Percentiles rank a stretch among this genome's conserved stretches.
Conservation (phyloP, 2,329 filamentous ascomycete genomes). For the Colletotrichum karsti region DNA sequence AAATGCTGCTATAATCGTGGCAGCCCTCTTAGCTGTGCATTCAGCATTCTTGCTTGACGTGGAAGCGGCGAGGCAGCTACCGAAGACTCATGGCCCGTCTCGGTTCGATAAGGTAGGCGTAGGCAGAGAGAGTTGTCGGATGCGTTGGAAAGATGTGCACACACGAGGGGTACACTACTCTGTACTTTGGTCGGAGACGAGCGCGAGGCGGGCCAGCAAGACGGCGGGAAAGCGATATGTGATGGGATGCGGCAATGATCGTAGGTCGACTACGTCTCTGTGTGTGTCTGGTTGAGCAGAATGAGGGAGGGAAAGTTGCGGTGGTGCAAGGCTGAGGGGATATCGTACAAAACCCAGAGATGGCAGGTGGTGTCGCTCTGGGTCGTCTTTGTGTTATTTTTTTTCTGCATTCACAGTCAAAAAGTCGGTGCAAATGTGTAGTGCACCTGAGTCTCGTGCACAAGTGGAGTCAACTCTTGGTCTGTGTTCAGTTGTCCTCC, state of each 20-base stretch:
- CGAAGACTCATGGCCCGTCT: conserved; percentile 49
- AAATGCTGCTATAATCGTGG: conserved; percentile 53
- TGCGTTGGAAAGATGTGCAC: conserved; percentile 14
- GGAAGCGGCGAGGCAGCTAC: conserved; percentile 46
- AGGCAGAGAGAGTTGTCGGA: conserved; percentile 14
- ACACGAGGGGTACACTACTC: conserved; percentile 23
- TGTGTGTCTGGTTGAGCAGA: background rate
- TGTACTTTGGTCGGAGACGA: conserved; percentile 29
- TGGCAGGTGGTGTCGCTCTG: conserved; percentile 46
- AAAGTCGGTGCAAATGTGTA: conserved; percentile 45
- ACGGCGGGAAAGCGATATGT: background rate
- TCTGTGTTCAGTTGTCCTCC: background rate
- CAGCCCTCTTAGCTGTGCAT: conserved; percentile 48
- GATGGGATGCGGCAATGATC: background rate
- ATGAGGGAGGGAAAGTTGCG: background rate
- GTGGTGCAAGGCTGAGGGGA: conserved; percentile 30
- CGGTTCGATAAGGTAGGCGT: conserved; percentile 28
- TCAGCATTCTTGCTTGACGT: conserved; percentile 48
- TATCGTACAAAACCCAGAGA: conserved; percentile 13
- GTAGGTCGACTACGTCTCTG: no score
- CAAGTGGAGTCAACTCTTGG: conserved; percentile 41
- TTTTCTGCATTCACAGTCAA: conserved; percentile 33
- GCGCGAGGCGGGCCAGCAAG: conserved; percentile 1
- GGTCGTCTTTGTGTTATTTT: conserved; percentile 1
- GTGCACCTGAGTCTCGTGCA: conserved; percentile 41